Evolutionary conservation across 164 flowering plant species (phyloP).

Genomic region (Santalum album): DNA sequence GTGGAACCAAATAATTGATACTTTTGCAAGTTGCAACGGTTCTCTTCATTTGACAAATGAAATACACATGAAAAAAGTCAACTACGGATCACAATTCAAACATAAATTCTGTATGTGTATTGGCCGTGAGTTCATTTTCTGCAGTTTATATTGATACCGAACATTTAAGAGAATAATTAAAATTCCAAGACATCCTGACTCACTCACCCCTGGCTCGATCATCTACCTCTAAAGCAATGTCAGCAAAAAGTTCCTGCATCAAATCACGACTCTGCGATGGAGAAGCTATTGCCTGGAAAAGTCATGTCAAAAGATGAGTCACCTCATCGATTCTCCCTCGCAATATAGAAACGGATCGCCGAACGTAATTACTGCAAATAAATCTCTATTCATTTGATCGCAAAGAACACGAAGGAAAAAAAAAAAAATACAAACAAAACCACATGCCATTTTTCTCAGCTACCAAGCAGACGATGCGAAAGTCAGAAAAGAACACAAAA

Average conservation of each 20-base stretch:
- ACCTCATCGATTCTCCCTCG: neutral
- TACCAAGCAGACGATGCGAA: neutral
- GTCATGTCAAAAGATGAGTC: neutral
- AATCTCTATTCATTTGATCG: neutral
- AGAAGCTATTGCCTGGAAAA: conserved; percentile 55
- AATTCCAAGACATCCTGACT: neutral
- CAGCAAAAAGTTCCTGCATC: conserved; percentile 84
- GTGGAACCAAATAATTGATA: no score
- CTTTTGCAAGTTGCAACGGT: no score
- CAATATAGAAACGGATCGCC: neutral
- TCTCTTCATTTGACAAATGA: no score
- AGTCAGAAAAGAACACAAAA: neutral
- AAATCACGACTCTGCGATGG: conserved; percentile 65
- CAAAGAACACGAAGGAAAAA: neutral
- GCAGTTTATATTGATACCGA: no score
- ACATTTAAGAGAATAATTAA: no score
- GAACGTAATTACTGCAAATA: neutral
- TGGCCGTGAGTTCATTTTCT: no score
- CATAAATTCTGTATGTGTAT: no score
- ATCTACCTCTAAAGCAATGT: conserved; percentile 85
- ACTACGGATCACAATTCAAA: no score
- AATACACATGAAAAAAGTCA: no score
- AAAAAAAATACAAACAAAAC: neutral
- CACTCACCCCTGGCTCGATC: conserved; percentile 69
- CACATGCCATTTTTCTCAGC: neutral